These are phyloP conservation scores for Gossypium turneri DNA, from an alignment of 345 rosid species.

Conservation along the genomic window DNA sequence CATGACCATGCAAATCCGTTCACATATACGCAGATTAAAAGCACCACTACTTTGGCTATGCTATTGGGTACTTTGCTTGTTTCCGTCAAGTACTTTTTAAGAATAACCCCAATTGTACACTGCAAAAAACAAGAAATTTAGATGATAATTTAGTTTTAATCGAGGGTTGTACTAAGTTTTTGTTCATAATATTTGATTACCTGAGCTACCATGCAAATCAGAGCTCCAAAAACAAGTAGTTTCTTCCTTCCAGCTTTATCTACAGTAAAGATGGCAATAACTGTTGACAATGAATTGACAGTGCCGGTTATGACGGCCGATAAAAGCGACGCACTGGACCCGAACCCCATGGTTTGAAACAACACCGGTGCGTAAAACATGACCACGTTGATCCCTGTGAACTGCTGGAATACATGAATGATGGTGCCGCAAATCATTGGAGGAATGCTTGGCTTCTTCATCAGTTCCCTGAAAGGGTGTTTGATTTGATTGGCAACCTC, in stretches of 20 bases:
- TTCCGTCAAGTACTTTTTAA: not conserved
- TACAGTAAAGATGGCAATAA: conserved; percentile 28
- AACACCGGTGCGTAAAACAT: conserved; percentile 54
- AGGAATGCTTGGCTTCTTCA: conserved; percentile 37
- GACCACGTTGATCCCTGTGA: conserved; percentile 59
- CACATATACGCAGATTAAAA: conserved; percentile 44
- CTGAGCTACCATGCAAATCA: conserved; percentile 25
- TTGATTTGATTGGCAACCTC: conserved; percentile 38
- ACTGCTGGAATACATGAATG: conserved; percentile 62
- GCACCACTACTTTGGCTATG: conserved; percentile 19
- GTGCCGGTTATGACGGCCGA: conserved; percentile 43
- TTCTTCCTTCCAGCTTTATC: conserved; percentile 42
- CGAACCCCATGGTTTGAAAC: conserved; percentile 52
- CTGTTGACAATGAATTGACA: conserved; percentile 29
- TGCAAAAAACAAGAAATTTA: not conserved
- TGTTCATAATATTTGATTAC: not conserved
- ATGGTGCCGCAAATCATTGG: conserved; percentile 45
- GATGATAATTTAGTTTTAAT: not conserved
- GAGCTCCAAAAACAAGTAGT: conserved; percentile 32
- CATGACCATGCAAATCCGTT: conserved; percentile 76
- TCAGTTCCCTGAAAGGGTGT: conserved; percentile 36
- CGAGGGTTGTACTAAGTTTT: not conserved
- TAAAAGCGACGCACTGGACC: conserved; percentile 33
- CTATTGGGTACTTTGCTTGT: not conserved
- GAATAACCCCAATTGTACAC: not conserved